Evolutionary conservation across 192 early-diverging fungal genomes (phyloP).

Genomic region (Podila epicladia): DNA sequence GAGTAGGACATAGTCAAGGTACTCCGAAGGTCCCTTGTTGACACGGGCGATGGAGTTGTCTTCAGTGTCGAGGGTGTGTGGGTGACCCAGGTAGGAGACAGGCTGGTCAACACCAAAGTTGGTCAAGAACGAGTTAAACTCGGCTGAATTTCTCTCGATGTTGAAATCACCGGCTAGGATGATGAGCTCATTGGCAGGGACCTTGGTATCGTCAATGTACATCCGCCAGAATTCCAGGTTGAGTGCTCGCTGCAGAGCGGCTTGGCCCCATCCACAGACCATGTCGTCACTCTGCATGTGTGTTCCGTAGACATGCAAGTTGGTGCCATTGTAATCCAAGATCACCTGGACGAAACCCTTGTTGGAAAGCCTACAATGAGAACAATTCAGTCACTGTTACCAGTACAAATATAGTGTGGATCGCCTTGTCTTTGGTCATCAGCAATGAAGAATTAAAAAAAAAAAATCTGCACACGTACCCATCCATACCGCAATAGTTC

Average conservation of each 20-base stretch:
- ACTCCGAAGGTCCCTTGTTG: constrained; percentile 20
- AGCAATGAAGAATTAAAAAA: background rate
- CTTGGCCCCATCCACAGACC: constrained; percentile 10
- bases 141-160: constrained; percentile 16
- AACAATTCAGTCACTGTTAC: background rate
- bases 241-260: constrained; percentile 9
- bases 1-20: constrained; percentile 38
- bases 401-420: background rate
- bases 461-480: constrained; percentile 14
- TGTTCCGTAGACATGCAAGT: constrained; percentile 46
- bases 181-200: constrained; percentile 39
- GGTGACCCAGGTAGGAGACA: constrained; percentile 7
- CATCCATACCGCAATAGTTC: constrained; percentile 29
- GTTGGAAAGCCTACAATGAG: constrained; percentile 25
- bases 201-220: constrained; percentile 27
- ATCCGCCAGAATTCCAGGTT: constrained; percentile 17
- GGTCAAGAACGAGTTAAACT: constrained; percentile 15
- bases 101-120: constrained; percentile 11
- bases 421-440: background rate
- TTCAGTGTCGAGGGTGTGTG: constrained; percentile 33
- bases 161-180: constrained; percentile 47
- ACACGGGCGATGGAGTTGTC: constrained; percentile 36
- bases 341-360: constrained; percentile 42
- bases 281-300: constrained; percentile 41
- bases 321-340: constrained; percentile 32